Conservation (phyloP, 2,329 filamentous ascomycete species). For the Nakataea oryzae region DNA sequence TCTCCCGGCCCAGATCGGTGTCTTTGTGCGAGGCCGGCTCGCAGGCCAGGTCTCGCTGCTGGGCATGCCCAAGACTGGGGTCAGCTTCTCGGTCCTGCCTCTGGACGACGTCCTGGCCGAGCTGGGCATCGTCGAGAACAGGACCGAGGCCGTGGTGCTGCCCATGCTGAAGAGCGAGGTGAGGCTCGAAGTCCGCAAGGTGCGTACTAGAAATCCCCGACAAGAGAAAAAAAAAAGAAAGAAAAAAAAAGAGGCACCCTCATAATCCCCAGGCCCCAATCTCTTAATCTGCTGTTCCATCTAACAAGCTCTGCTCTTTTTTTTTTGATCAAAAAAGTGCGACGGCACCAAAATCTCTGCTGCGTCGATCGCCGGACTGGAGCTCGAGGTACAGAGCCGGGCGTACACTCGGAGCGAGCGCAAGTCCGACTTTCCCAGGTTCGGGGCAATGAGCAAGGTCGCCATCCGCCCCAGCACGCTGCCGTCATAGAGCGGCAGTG, state of each 20-base stretch:
- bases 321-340: too few relatives aligned
- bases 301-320: not conserved
- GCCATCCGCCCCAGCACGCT: not conserved
- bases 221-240: too few relatives aligned
- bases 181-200: slow-evolving; percentile 13
- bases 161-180: slow-evolving; percentile 18
- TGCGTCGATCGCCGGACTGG: slow-evolving; percentile 21
- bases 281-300: too few relatives aligned
- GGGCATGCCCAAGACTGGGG: slow-evolving; percentile 22
- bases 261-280: not conserved
- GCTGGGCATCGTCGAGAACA: not conserved
- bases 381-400: slow-evolving; percentile 22
- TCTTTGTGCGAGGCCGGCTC: slow-evolving; percentile 18
- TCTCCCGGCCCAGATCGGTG: slow-evolving; percentile 23
- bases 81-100: slow-evolving; percentile 20
- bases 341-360: slow-evolving; percentile 19
- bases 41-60: slow-evolving; percentile 24
- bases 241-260: not conserved
- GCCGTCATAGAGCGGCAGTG: not conserved
- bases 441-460: slow-evolving; percentile 8
- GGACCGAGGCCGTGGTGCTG: slow-evolving; percentile 15
- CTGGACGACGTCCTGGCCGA: slow-evolving; percentile 12
- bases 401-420: slow-evolving; percentile 9
- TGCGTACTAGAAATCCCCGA: slow-evolving; percentile 9
- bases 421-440: slow-evolving; percentile 13